A percentile compares a stretch with the other conserved stretches of the same genome.
Conservation (phyloP, 2,329 filamentous ascomycete genomes). For the Botrytis fabae region DNA sequence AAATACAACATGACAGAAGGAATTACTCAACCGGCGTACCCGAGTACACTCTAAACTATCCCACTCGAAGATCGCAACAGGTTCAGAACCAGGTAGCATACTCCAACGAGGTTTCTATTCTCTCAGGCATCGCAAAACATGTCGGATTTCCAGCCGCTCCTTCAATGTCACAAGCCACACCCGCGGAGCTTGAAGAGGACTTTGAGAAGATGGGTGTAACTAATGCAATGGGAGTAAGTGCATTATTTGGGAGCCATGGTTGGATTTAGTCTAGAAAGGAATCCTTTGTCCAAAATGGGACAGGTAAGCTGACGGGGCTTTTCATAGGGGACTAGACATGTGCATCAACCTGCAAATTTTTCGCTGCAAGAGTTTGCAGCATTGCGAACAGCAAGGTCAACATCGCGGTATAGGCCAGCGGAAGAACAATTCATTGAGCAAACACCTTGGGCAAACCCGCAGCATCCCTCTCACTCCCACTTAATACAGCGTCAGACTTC, state of each 20-base stretch:
- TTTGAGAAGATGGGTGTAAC: slow-evolving; percentile 83
- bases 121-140: slow-evolving; percentile 90
- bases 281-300: slow-evolving; percentile 1
- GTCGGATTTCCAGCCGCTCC: slow-evolving; percentile 97
- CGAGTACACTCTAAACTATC: slow-evolving; percentile 80
- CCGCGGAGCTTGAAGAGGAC: slow-evolving; percentile 79
- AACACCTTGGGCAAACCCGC: slow-evolving; percentile 90
- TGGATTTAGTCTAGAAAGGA: background rate
- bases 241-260: slow-evolving; percentile 11
- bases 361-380: slow-evolving; percentile 40
- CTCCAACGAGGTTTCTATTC: slow-evolving; percentile 89
- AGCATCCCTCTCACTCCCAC: slow-evolving; percentile 65
- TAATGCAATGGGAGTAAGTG: slow-evolving; percentile 61
- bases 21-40: slow-evolving; percentile 75
- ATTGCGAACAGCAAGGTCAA: slow-evolving; percentile 38
- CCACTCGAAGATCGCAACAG: slow-evolving; percentile 72
- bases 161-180: slow-evolving; percentile 70
- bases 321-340: slow-evolving; percentile 36
- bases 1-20: slow-evolving; percentile 85
- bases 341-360: slow-evolving; percentile 32
- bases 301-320: slow-evolving; percentile 29
- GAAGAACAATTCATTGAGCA: slow-evolving; percentile 87
- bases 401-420: slow-evolving; percentile 54
- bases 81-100: slow-evolving; percentile 85
- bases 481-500: slow-evolving; percentile 46